Base-by-base conservation (phyloP, 2,329 filamentous ascomycete species). In the Fusarium multiceps region DNA sequence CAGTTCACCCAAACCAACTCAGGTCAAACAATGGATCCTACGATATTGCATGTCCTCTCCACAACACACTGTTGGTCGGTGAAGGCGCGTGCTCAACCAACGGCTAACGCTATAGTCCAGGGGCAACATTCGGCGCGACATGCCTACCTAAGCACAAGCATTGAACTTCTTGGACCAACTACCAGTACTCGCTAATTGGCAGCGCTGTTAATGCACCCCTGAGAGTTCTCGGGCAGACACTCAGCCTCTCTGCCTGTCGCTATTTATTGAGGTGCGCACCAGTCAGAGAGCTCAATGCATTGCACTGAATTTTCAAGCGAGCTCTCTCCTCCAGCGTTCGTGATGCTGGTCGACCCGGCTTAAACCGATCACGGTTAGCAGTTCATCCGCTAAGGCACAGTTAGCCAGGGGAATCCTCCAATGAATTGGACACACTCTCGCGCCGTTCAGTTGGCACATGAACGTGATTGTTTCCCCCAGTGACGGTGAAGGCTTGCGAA, bases 291-390 rank as follows among this genome's bases (percentile, higher is more conserved):
- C 9, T 25, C 49, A 28, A 21, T 21, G 48, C 48, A 49, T 46
- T 37, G 62, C 32, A 37, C 63, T 57, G 46, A 25, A 46, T 12
- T 32, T 59, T 50, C 37, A 50, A 67, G 51, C 37, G 51, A 58
- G 21, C 23, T n/a, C 43, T 32, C 50, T 41, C 56, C 46, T 58
- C 27, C 43, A 60, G 51, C 6, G 30, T 51, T 59, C 45, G 34
- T n/a, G 10, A 37, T 55, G 45, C 34, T 62, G 30, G 42, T 40
- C 43, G 41, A 46, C 49, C 50, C 42, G 32, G 42, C 14, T 64
- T 68, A 70, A 32, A 55, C 68, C 63, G 48, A 68, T 68, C 68
- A 55, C 32, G 56, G 63, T 68, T 71, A 71, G 63, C 42, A 66
- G 42, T 61, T 66, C 61, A 40, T 63, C 59, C 46, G 40, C 54